phyloP scores from a whole-genome alignment of 495 filamentous ascomycete species.

The Trichoderma erinaceum region DNA sequence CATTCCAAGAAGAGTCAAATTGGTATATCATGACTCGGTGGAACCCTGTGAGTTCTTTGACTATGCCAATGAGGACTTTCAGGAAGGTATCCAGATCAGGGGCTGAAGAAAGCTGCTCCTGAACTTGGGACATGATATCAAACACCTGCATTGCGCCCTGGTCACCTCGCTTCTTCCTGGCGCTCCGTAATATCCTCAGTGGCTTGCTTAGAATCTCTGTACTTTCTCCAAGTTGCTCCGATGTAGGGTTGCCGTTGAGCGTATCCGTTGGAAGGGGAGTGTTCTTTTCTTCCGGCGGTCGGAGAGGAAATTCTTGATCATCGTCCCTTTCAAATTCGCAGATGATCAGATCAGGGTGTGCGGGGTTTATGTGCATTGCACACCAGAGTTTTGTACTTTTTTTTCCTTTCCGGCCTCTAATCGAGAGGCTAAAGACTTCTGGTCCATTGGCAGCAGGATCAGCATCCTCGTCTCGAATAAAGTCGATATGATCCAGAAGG shows the following conservation, averaged over 20 bases:
- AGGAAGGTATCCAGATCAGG: slow-evolving; percentile 61
- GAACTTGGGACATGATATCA: slow-evolving; percentile 82
- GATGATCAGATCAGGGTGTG: slow-evolving; percentile 64
- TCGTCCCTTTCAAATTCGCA: slow-evolving; percentile 93
- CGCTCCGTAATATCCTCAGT: slow-evolving; percentile 70
- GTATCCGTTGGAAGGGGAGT: slow-evolving; percentile 67
- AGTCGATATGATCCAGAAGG: slow-evolving; percentile 80
- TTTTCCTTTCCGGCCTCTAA: slow-evolving; percentile 44
- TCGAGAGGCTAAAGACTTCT: slow-evolving; percentile 75
- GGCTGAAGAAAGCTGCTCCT: slow-evolving; percentile 68
- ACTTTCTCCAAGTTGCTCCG: slow-evolving; percentile 66
- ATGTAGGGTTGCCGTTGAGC: slow-evolving; percentile 58
- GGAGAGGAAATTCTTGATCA: slow-evolving; percentile 65
- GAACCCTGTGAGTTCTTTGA: slow-evolving; percentile 88
- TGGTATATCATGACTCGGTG: slow-evolving; percentile 93
- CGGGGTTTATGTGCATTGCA: slow-evolving; percentile 68
- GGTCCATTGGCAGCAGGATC: slow-evolving; percentile 71
- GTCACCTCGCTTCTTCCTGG: slow-evolving; percentile 70
- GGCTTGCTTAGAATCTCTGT: slow-evolving; percentile 70
- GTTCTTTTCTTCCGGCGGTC: slow-evolving; percentile 48
- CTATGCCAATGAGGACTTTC: slow-evolving; percentile 66
- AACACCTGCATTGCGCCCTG: slow-evolving; percentile 91
- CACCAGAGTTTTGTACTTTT: slow-evolving; percentile 73
- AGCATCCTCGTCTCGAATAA: slow-evolving; percentile 70
- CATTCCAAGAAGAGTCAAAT: slow-evolving; percentile 79